These are phyloP conservation scores for Buddleja alternifolia DNA, from an alignment of 257 asterid species.

Conservation along the genomic window DNA sequence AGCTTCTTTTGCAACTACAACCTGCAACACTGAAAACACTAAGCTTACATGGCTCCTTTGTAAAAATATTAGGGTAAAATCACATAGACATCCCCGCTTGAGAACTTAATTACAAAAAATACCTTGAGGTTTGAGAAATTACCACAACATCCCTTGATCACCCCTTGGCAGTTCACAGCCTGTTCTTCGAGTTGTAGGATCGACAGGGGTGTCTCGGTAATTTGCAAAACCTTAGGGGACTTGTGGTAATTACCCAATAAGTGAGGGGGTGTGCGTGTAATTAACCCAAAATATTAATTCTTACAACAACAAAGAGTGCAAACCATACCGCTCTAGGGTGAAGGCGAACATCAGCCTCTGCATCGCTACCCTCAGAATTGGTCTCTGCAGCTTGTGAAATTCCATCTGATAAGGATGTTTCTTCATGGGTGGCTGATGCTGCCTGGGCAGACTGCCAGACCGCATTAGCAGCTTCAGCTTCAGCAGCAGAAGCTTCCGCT, in stretches of 20 bases:
- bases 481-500: conserved; percentile 97
- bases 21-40: conserved; percentile 57
- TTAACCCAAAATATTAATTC: no score
- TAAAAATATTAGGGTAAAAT: conserved; percentile 4
- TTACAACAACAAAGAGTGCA: conserved; percentile 5
- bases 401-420: conserved; percentile 69
- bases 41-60: conserved; percentile 18
- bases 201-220: no score
- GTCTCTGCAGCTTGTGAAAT: conserved; percentile 76
- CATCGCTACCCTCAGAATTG: conserved; percentile 78
- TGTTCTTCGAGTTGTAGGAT: no score
- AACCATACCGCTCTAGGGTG: conserved; percentile 91
- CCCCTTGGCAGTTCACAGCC: no score
- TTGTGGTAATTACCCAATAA: no score
- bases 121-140: no score
- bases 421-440: conserved; percentile 70
- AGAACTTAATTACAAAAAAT: no score
- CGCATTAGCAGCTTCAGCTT: conserved; percentile 94
- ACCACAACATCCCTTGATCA: no score
- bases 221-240: no score
- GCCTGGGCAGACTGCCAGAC: conserved; percentile 96
- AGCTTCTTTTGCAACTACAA: conserved; percentile 95
- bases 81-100: no score
- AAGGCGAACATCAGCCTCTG: conserved; percentile 88
- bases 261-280: no score